Base-by-base conservation (phyloP, 1,139 yeast species). In the Magnusiomyces sp. region DNA sequence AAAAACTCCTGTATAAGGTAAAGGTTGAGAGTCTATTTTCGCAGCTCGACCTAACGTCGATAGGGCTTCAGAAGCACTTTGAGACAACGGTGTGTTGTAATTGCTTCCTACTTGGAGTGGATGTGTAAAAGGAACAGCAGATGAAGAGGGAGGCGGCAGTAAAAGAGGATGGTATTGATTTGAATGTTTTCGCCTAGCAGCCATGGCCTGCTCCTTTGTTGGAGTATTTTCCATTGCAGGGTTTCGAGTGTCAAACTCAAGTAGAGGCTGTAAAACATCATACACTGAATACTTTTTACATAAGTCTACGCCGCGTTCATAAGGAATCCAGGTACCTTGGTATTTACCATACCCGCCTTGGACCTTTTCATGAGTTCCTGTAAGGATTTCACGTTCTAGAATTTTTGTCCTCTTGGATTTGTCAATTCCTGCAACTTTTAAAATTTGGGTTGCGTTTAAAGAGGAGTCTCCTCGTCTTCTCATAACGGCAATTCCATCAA, bases 311-410 rank as follows among this genome's bases (percentile, higher is more conserved):
- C 90, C 87, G 33, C 83, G 68, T 20, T 59, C 65, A 42, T 58
- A 61, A 0, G 96, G 95, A 20, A 89, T 83, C 88, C 96, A 92
- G 0, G 97, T 87, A 1, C 97, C 97, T 68, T 90, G 97, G 64
- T 86, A 87, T 62, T 88, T 84, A 13, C 97, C 97, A 63, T 89
- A 87, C 0, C 96, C 97, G 44, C 96, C 97, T 68, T 89, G 96
- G 11, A 90, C 92, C 63, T 89, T 90, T 63, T 90, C 97, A 65
- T 88, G 95, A 40, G 73, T 73, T 31, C 95, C 95, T 1, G 81
- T 78, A 56, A 80, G 89, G n/a, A 90, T 87, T 62, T 89, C 97
- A 57, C 81, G 81, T 63, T 90, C 97, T 59, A 89, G 73, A 53
- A 89, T 79, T 59, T 89, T 81, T 6, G 95, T 86, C 53, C 97